Percentiles rank a stretch among this genome's conserved stretches.
These are phyloP conservation scores for Pyrenophora tritici-repentis DNA, from an alignment of 2,329 filamentous ascomycete species.

Conservation along the genomic window DNA sequence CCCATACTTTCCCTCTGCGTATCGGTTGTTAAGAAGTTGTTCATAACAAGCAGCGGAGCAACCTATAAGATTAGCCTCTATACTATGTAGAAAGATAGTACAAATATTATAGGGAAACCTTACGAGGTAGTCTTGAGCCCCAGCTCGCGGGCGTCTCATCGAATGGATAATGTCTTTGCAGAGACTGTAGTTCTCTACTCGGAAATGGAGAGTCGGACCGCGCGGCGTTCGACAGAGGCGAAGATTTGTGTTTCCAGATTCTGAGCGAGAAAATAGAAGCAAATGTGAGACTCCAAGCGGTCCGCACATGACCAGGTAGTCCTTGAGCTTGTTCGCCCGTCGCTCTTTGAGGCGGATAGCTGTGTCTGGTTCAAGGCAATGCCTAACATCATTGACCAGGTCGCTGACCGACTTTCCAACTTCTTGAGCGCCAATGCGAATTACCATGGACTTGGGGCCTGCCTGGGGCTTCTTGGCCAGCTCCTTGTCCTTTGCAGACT, in stretches of 20 bases:
- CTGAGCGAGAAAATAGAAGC: conserved; percentile 88
- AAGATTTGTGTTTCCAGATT: conserved; percentile 89
- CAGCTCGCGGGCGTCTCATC: conserved; percentile 80
- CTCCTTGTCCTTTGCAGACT: conserved; percentile 42
- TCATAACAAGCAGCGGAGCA: conserved; percentile 94
- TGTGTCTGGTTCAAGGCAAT: conserved; percentile 94
- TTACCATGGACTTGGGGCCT: conserved; percentile 95
- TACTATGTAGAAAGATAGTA: too few relatives aligned
- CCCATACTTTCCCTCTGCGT: conserved; percentile 36
- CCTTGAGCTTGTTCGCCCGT: conserved; percentile 45
- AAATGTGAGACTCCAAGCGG: conserved; percentile 92
- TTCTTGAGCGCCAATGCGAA: conserved; percentile 91
- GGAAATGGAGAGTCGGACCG: conserved; percentile 91
- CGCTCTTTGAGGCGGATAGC: conserved; percentile 77
- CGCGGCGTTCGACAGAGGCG: conserved; percentile 84
- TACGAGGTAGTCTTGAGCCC: conserved; percentile 79
- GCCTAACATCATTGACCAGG: conserved; percentile 85
- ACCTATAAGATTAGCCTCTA: too few relatives aligned
- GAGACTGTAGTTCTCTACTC: conserved; percentile 92
- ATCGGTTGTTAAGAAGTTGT: conserved; percentile 80
- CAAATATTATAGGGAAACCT: too few relatives aligned
- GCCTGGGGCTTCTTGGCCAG: conserved; percentile 63
- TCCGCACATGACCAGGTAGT: conserved; percentile 95
- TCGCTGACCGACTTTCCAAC: conserved; percentile 91
- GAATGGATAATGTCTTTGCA: conserved; percentile 87